Evolutionary conservation across 179 eudicot genomes (phyloP), one percentile per base, ranked within the genome.

Genomic region (Silene coronaria): DNA sequence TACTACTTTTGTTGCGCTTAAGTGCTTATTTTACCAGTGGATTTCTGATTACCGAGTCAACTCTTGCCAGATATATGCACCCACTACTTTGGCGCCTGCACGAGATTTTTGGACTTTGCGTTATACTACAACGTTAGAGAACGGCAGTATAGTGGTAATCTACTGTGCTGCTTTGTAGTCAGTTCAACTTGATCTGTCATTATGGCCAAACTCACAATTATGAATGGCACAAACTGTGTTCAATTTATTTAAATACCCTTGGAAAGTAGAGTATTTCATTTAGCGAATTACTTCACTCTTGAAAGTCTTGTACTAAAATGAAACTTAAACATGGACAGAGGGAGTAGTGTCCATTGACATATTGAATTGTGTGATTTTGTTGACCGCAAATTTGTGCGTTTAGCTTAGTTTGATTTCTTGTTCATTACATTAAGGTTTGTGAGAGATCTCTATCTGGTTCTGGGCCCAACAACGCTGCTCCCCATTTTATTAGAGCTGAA

Each of bases 141-240:
- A 89, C 74, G 97, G 97, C 79, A 95, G 99, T 85, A 77, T 95
- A 66, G 99, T 92, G 93, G 99, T 95, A n/a, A n/a, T n/a, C 3
- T 62, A 11, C 73, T 14, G 11, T 28, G 64, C 13, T 55, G 30
- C 26, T 38, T 67, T 36, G 19, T 34, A 34, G 38, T 34, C 4
- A 34, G 6, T 34, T 34, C 4, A 34, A 34, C 38, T 4, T 34
- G 38, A 34, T 6, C 4, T 34, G 38, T 34, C 38, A 34, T 4
- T 34, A 5, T 5, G 5, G 38, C n/a, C n/a, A n/a, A n/a, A 34
- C 38, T 34, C 38, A 34, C 38, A 34, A 30, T 5, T 4, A 34
- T 34, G 38, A 38, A 38, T 42, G 46, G 13, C 9, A 42, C 46
- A 42, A 9, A 0, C 46, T 0, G 46, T 42, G 46, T 42, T 42